Evolutionary conservation across 306 rosid genomes (phyloP).

Genomic region (Arachis stenosperma): DNA sequence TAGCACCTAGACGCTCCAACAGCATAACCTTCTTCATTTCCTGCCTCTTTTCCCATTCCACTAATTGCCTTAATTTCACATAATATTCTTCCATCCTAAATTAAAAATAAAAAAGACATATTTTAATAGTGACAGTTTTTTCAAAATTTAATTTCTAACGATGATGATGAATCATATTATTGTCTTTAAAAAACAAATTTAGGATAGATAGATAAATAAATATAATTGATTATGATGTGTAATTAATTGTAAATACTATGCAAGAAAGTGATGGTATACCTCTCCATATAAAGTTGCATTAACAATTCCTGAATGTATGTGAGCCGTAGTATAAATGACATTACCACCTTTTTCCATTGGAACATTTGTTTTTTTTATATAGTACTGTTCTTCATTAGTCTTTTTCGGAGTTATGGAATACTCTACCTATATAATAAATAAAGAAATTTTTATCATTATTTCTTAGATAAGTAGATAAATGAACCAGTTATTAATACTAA

Average conservation of each 20-base stretch:
- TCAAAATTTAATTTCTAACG: too few species aligned
- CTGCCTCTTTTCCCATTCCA: conserved; percentile 1
- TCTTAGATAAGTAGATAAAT: background rate
- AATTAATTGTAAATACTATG: too few species aligned
- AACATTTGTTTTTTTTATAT: background rate
- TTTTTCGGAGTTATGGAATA: background rate
- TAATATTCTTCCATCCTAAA: background rate
- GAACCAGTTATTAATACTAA: background rate
- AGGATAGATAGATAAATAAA: too few species aligned
- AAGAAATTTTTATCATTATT: background rate
- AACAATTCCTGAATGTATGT: conserved; percentile 4
- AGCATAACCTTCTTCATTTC: background rate
- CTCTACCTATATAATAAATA: background rate
- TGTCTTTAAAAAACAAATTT: too few species aligned
- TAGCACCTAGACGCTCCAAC: background rate
- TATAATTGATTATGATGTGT: too few species aligned
- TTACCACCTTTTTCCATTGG: conserved; percentile 10
- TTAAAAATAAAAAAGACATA: background rate
- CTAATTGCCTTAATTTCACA: background rate
- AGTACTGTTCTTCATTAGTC: background rate
- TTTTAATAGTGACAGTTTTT: background rate
- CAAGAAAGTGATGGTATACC: background rate
- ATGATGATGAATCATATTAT: too few species aligned
- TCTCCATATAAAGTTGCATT: background rate
- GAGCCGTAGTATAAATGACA: background rate